A percentile compares a stretch with the other conserved stretches of the same genome.
Conservation (phyloP, 2,329 filamentous ascomycete genomes). For the Aspergillus sp. region DNA sequence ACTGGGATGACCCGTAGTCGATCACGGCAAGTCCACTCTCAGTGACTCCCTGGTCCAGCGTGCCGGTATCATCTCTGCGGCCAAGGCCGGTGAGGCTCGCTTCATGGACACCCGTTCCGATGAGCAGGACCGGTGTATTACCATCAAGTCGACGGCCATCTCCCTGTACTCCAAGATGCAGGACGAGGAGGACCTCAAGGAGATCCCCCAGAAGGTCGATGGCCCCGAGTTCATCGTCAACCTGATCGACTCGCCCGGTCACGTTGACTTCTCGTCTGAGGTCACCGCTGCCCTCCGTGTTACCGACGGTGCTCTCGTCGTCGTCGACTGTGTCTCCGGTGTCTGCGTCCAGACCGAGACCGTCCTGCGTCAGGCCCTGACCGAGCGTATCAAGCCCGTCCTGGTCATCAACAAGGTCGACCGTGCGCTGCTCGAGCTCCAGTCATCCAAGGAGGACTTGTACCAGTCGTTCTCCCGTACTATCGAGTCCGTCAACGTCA, state of each 20-base stretch:
- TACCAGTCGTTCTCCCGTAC: slow-evolving; percentile 99
- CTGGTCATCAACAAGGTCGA: slow-evolving; percentile 99
- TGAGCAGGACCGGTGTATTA: slow-evolving; percentile 99
- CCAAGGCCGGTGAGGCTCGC: slow-evolving; percentile 90
- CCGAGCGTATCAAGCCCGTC: slow-evolving; percentile 99
- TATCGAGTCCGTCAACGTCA: slow-evolving; percentile 99
- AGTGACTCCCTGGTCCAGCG: slow-evolving; percentile 99
- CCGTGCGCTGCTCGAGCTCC: slow-evolving; percentile 96
- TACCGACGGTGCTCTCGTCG: slow-evolving; percentile 97
- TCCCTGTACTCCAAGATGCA: slow-evolving; percentile 84
- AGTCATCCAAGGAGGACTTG: slow-evolving; percentile 96
- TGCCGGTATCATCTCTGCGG: slow-evolving; percentile 97
- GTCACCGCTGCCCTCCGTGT: slow-evolving; percentile 99
- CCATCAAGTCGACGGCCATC: slow-evolving; percentile 99
- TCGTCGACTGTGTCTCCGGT: slow-evolving; percentile 99
- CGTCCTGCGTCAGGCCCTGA: slow-evolving; percentile 94
- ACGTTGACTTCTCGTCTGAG: slow-evolving; percentile 99
- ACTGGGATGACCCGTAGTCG: slow-evolving; percentile 47
- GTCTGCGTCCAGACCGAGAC: slow-evolving; percentile 99
- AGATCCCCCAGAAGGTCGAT: slow-evolving; percentile 77
- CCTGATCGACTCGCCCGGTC: slow-evolving; percentile 98
- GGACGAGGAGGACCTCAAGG: slow-evolving; percentile 81
- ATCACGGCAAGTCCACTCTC: slow-evolving; percentile 99
- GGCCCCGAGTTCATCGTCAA: slow-evolving; percentile 99
- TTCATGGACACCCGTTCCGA: slow-evolving; percentile 95